Percentiles rank a stretch among this genome's conserved stretches.
phyloP scores from a whole-genome alignment of 2,329 filamentous ascomycete species.

The Aspergillus neotritici region DNA sequence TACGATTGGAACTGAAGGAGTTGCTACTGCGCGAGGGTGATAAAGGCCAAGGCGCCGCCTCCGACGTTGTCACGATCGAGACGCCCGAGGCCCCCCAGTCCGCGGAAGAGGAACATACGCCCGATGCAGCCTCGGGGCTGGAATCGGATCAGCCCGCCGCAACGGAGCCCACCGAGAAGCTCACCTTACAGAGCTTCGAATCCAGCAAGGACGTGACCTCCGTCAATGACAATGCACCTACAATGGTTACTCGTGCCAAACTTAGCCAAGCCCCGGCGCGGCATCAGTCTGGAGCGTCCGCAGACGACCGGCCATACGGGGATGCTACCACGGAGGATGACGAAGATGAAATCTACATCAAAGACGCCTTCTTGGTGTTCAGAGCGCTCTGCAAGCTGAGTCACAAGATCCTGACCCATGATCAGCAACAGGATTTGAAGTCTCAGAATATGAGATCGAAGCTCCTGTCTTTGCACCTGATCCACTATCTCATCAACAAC shows the following conservation, averaged over 20 bases:
- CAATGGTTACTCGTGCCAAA: slow-evolving; percentile 58
- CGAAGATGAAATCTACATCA: slow-evolving; percentile 94
- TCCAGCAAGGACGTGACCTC: slow-evolving; percentile 62
- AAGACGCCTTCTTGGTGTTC: slow-evolving; percentile 95
- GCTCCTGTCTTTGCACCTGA: slow-evolving; percentile 87
- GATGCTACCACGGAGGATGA: slow-evolving; percentile 50
- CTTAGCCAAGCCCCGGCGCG: slow-evolving; percentile 43
- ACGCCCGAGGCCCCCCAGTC: slow-evolving; percentile 38
- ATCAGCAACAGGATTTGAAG: slow-evolving; percentile 86
- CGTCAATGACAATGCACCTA: slow-evolving; percentile 62
- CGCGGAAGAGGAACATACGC: slow-evolving; percentile 45
- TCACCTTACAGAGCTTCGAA: slow-evolving; percentile 65
- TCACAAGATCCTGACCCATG: slow-evolving; percentile 80
- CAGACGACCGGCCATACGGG: slow-evolving; percentile 34
- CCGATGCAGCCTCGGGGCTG: slow-evolving; percentile 32
- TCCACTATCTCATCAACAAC: slow-evolving; percentile 92
- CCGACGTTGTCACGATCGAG: slow-evolving; percentile 35
- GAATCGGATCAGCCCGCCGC: slow-evolving; percentile 41
- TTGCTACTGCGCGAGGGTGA: slow-evolving; percentile 51
- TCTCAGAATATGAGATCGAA: slow-evolving; percentile 98
- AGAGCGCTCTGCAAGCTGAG: slow-evolving; percentile 96
- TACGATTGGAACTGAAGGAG: slow-evolving; percentile 80
- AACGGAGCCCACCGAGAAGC: slow-evolving; percentile 53
- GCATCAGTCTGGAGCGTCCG: slow-evolving; percentile 30
- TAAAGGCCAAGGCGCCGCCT: slow-evolving; percentile 28